Conservation (phyloP, 2,329 filamentous ascomycete genomes). For the Cytospora schulzeri region DNA sequence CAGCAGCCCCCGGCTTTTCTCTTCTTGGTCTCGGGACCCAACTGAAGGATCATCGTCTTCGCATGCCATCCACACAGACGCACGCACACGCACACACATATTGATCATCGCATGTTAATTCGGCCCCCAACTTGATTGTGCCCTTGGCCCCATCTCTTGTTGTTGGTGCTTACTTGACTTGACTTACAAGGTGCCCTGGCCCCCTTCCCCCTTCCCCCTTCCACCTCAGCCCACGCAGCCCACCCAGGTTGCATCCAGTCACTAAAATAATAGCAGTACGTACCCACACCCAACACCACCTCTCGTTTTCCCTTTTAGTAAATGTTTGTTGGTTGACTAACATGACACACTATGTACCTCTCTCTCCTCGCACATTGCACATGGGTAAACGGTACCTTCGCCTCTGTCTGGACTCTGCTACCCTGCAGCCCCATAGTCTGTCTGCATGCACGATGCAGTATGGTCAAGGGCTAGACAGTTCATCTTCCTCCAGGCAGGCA, state of each 20-base stretch:
- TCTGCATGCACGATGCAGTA: conserved; percentile 14
- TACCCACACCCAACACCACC: background rate
- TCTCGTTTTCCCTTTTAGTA: background rate
- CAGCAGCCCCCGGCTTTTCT: background rate
- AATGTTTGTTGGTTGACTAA: background rate
- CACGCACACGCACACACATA: background rate
- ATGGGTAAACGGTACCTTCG: background rate
- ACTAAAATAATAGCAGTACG: background rate
- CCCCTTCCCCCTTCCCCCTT: background rate
- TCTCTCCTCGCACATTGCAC: too few relatives aligned
- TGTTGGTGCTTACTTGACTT: background rate
- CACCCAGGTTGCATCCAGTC: background rate
- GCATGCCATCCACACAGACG: background rate
- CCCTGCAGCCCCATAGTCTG: conserved; percentile 2
- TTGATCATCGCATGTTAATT: background rate
- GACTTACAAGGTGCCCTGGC: background rate
- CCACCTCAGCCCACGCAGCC: background rate
- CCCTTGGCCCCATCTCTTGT: conserved; percentile 1
- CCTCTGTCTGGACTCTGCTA: conserved; percentile 2
- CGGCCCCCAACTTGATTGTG: background rate
- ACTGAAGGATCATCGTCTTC: background rate
- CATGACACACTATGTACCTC: background rate
- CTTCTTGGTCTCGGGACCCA: background rate
- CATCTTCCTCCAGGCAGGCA: conserved; percentile 3
- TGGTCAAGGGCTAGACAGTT: conserved; percentile 19